These are phyloP conservation scores for Apiospora phragmitis DNA, from an alignment of 2,329 filamentous ascomycete species.

Conservation along the genomic window DNA sequence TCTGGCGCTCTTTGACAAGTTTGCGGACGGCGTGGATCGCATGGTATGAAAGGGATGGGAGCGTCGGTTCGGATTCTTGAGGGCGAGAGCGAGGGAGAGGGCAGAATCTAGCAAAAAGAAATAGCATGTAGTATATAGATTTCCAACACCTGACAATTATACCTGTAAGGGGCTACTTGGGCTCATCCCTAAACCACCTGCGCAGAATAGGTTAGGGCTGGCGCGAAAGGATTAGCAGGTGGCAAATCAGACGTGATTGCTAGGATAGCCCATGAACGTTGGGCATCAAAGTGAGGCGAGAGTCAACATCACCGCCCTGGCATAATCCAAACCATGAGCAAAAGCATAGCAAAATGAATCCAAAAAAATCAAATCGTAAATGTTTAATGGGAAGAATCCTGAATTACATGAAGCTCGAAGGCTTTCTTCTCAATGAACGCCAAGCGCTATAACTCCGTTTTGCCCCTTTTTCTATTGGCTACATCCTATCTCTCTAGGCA, in stretches of 20 bases:
- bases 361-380: background rate
- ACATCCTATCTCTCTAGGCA: conserved; percentile 6
- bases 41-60: background rate
- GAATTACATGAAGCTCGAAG: conserved; percentile 12
- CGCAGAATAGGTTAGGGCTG: conserved; percentile 3
- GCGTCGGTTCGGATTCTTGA: background rate
- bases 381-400: conserved; percentile 5
- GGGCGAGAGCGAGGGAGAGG: background rate
- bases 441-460: conserved; percentile 16
- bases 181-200: background rate
- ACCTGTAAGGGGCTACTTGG: background rate
- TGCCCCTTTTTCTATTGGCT: conserved; percentile 9
- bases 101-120: background rate
- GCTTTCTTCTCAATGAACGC: conserved; percentile 13
- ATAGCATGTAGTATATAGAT: background rate
- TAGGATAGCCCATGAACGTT: background rate
- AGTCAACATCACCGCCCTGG: background rate
- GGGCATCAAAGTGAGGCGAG: background rate
- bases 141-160: background rate
- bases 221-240: background rate
- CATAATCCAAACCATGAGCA: background rate
- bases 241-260: background rate
- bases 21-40: conserved; percentile 27
- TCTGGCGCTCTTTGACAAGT: conserved; percentile 46
- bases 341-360: background rate